Conservation (phyloP, 257 asterid genomes). For the Solanum chiquidenum region DNA sequence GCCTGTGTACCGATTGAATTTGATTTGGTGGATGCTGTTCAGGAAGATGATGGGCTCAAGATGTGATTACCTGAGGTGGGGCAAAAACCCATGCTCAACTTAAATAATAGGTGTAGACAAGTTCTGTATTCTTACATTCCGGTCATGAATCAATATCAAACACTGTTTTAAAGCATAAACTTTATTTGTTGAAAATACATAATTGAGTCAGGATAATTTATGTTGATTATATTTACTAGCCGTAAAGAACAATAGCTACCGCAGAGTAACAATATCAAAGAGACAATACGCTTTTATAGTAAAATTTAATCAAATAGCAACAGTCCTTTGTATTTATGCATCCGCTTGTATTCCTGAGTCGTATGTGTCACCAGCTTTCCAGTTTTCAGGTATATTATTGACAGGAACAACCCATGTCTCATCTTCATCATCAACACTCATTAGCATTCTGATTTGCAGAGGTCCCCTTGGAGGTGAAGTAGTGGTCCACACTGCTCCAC, state of each 20-base stretch:
- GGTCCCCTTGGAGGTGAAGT: constrained; percentile 63
- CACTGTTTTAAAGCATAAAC: neutral
- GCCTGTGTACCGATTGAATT: neutral
- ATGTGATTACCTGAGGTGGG: neutral
- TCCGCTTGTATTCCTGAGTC: constrained; percentile 74
- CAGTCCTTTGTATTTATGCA: constrained; percentile 12
- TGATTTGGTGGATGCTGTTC: neutral
- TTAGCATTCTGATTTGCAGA: constrained; percentile 59
- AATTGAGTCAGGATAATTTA: neutral
- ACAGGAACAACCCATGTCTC: constrained; percentile 63
- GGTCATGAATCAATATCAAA: neutral
- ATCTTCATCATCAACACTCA: constrained; percentile 52
- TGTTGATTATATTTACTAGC: neutral
- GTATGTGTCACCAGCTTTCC: constrained; percentile 63
- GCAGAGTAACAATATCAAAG: neutral
- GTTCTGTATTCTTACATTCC: neutral
- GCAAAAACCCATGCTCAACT: neutral
- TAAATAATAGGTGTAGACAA: neutral
- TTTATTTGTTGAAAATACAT: neutral
- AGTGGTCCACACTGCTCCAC: constrained; percentile 77
- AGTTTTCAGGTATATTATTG: constrained; percentile 53
- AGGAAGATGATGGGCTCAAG: neutral
- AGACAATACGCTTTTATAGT: neutral
- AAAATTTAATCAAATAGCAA: neutral
- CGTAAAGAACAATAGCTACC: neutral